Base-by-base conservation (phyloP, 768 basidiomycete species). In the Xerocomellus chrysenteron region DNA sequence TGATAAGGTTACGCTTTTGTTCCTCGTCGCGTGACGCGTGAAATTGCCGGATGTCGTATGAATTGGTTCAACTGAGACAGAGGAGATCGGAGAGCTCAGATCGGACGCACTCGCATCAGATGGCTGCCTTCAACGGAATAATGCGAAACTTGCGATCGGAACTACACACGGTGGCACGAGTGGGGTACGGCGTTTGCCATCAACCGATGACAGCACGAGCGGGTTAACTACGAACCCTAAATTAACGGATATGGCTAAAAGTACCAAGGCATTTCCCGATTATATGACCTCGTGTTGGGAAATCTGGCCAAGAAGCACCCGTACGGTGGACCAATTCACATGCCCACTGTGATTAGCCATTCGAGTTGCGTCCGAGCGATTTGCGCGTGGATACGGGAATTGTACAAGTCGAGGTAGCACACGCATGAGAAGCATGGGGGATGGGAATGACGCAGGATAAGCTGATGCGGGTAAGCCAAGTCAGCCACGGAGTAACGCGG, bases 241-340 rank as follows among this genome's bases (percentile, higher is more conserved):
- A 62, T 57, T 55, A 64, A 62, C 66, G 69, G 71, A 71, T 65
- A 50, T 69, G 57, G 60, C 54, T 35, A 67, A 69, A 56, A 53
- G 54, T 50, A 59, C 66, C 45, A 53, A 42, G 44, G 41, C 21
- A 64, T 55, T 68, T 60, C 71, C 69, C 52, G 56, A 68, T 71
- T 67, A 54, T 54, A 26, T 42, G 40, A 47, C 59, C 60, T 57
- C 68, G 62, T 58, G 65, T 54, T 30, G 52, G 55, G 47, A 62
- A 54, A 68, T 62, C 68, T 69, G 45, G 58, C 39, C n/a, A 28
- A 54, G 65, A 67, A 67, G 66, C 47, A 43, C 24, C 17, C 0
- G 54, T 41, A 47, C 24, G 36, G 51, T 37, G 50, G 53, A 24
- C 57, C 24, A 49, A 44, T 49, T 58, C 58, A 45, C 57, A 58